Evolutionary conservation across 1,284 basidiomycete genomes (phyloP).

Genomic region (Phaffia rhodozyma): DNA sequence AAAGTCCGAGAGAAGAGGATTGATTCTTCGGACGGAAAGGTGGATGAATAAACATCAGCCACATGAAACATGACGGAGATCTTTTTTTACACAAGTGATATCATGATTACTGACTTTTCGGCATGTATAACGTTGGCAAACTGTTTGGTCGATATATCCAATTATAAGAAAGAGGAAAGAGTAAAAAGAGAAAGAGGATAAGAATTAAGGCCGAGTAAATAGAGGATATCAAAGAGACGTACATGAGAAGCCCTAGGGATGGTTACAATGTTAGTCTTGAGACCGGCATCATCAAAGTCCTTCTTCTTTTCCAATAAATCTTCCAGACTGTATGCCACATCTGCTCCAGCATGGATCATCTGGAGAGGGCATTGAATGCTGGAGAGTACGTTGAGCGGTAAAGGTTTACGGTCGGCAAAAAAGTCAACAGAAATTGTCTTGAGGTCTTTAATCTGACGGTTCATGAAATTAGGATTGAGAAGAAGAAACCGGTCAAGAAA

Average conservation of each 20-base stretch:
- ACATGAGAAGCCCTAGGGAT: conserved; percentile 11
- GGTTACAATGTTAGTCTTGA: conserved; percentile 4
- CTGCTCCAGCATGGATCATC: conserved; percentile 5
- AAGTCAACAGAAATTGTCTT: conserved; percentile 10
- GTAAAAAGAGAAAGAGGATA: no score
- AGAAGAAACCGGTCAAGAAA: neutral
- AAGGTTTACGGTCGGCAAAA: conserved; percentile 8
- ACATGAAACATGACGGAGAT: no score
- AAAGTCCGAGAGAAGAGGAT: no score
- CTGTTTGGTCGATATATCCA: no score
- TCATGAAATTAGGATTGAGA: neutral
- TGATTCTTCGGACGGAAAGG: no score
- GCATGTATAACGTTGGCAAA: no score
- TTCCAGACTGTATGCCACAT: conserved; percentile 9
- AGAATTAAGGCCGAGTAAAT: neutral
- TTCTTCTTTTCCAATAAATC: conserved; percentile 11
- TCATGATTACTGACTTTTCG: no score
- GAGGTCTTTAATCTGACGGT: neutral
- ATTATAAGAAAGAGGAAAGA: no score
- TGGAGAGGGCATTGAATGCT: conserved; percentile 2
- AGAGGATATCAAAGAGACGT: neutral
- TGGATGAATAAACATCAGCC: no score
- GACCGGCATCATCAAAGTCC: conserved; percentile 11
- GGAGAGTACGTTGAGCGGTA: conserved; percentile 5
- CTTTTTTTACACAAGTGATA: no score